Conservation (phyloP, 2,329 filamentous ascomycete genomes). For the Phialophora tarda region DNA sequence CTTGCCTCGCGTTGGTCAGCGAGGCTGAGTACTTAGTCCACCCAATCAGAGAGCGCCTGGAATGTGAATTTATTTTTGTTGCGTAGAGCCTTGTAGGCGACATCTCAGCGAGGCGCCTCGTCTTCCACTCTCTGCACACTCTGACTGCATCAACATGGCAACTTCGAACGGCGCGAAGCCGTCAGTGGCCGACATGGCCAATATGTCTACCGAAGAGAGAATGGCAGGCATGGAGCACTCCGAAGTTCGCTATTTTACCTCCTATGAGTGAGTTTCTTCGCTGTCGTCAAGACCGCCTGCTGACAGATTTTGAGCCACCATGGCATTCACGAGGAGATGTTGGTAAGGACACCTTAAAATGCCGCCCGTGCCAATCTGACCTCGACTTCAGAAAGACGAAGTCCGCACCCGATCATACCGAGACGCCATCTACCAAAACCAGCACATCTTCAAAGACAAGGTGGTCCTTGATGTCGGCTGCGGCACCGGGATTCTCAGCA, state of each 20-base stretch:
- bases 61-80: not conserved
- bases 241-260: constrained; percentile 97
- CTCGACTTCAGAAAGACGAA: constrained; percentile 67
- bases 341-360: constrained; percentile 36
- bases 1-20: not conserved
- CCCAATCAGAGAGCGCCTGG: not conserved
- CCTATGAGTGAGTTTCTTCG: not conserved
- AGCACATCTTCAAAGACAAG: constrained; percentile 89
- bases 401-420: constrained; percentile 96
- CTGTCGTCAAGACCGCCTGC: not conserved
- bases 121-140: not conserved
- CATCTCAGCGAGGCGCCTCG: not conserved
- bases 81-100: not conserved
- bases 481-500: constrained; percentile 96
- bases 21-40: not conserved
- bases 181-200: constrained; percentile 38
- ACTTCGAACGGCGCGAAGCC: constrained; percentile 36
- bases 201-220: constrained; percentile 51
- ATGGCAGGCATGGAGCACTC: constrained; percentile 78
- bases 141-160: not conserved
- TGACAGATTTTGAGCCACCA: constrained; percentile 80
- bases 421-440: constrained; percentile 96
- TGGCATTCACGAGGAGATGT: constrained; percentile 62
- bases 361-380: constrained; percentile 18
- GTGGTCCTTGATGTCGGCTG: constrained; percentile 96